Evolutionary conservation across 2,329 filamentous ascomycete species (phyloP), one percentile per base, ranked within the genome.

Genomic region (Trichophyton verrucosum): DNA sequence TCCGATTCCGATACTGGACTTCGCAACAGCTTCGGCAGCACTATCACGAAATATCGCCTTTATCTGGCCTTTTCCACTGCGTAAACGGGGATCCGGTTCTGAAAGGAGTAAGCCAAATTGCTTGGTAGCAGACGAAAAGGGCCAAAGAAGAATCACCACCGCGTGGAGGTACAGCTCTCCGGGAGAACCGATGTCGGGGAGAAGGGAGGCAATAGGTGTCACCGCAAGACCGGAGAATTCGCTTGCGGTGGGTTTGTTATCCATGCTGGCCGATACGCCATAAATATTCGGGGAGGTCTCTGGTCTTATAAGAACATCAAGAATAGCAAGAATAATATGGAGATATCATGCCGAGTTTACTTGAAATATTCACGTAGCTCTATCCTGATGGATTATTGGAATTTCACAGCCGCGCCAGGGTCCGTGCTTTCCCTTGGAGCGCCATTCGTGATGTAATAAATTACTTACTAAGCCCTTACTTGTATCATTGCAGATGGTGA

Each of bases 131-230:
- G 87, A 87, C 65, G 88, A 96, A 73, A 89, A 96, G 0, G 92
- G 92, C 91, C 92, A 97, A 61, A 89, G 85, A 40, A 97, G 83
- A 7, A 90, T 92, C 22, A 96, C 83, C 15, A 88, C 79, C 44
- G 88, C 91, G 61, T 83, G 81, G 36, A 96, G 67, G 33, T 70
- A 73, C 56, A 67, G 67, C 24, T 67, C 60, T 15, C 66, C 57
- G n/a, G 64, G 51, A 30, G 66, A 24, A 15, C 72, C 67, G 51
- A 72, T 62, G 8, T 64, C 64, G 5, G 77, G 76, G 13, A 72
- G 72, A 20, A 79, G 69, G 61, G 74, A 66, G 49, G 76, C 72
- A 60, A 79, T 76, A 22, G 75, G 70, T 59, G 74, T 67, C 17
- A 27, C 55, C 36, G 55, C 20, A 40, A 57, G 40, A 44, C 36